Evolutionary conservation across 805 yeast species (phyloP), one percentile per base, ranked within the genome.

Genomic region (Vanderwaltozyma yarrowii): DNA sequence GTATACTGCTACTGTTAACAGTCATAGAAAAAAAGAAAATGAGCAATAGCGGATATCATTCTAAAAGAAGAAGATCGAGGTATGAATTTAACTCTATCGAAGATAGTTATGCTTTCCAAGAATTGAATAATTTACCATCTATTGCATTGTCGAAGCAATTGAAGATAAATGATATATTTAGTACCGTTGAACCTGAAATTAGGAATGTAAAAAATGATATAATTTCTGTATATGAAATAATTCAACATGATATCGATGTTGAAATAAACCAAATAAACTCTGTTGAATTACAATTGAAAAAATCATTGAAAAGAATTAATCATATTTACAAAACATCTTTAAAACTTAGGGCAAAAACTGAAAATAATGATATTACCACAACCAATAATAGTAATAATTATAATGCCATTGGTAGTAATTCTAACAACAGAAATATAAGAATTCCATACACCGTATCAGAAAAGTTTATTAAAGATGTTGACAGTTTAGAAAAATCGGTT

Each of bases 201-300:
- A 35, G 36, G 15, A 52, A 47, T 30, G 50, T 56, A 1, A 43
- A 43, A 17, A 26, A 36, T 2, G 61, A 54, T 33, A 38, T 56
- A 9, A 26, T 19, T 3, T 24, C 37, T 6, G 40, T 56, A n/a
- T 48, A 50, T 37, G 37, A 35, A 12, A 40, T 40, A 8, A 41
- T 58, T 8, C 50, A 51, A 20, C 54, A 48, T 20, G 65, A 60
- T 34, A 47, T 64, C 5, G 49, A 50, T 12, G 46, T 52, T 14
- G 66, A 61, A 37, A 43, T 50, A 21, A 47, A 45, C 19, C 59
- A 55, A 25, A 60, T 61, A 40, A 45, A 45, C 17, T 33, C 37
- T 21, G 44, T 56, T 7, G 54, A 56, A 25, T 16, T 26, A 8
- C 50, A 51, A 30, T 32, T 57, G 20, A 51, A 45, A 17, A 39